Base-by-base conservation (phyloP, 2,329 filamentous ascomycete species). In the Chrysosporium queenslandicum region DNA sequence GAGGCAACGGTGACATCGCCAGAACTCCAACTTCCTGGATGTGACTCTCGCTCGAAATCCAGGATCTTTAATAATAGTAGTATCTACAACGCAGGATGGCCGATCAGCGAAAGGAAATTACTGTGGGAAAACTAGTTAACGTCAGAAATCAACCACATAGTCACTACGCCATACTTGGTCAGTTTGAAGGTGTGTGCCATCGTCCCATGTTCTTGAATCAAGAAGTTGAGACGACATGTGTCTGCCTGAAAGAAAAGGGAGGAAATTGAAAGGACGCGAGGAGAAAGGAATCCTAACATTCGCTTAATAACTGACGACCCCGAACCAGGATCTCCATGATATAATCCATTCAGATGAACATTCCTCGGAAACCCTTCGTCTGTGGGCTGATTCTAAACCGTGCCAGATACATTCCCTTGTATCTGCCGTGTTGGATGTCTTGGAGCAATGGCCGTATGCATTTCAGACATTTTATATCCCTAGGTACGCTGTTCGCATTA, bases 391-490 rank as follows among this genome's bases (percentile, higher is more conserved):
- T 30, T 68, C 64, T 16, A 73, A 77, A 53, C 69, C 70, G 25
- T 80, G 78, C 59, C 72, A 75, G 46, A 62, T 79, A 42, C 63
- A 66, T 9, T 62, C 65, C 20, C 63, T 81, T 20, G 68, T 69
- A 12, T 65, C 64, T n/a, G 64, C 66, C 30, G 59, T 78, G n/a
- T 61, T 75, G 27, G 71, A 77, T 54, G 74, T 72, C 23, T 63
- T 81, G 32, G 69, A 74, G 30, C 69, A 73, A 42, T 78, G 76
- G 64, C 68, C 72, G 3, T 74, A 75, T 55, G 71, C 76, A 4
- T 59, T 80, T 52, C 65, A 70, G 27, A 66, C 81, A 25, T 62
- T n/a, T 82, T 36, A 63, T 70, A n/a, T 62, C 59, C 34, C 70
- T 81, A 27, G 71, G 76, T 78, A 67, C n/a, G 51, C 40, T 30